These are phyloP conservation scores for Aechmea fasciata DNA, from an alignment of 176 grass and related monocot species.

Conservation along the genomic window DNA sequence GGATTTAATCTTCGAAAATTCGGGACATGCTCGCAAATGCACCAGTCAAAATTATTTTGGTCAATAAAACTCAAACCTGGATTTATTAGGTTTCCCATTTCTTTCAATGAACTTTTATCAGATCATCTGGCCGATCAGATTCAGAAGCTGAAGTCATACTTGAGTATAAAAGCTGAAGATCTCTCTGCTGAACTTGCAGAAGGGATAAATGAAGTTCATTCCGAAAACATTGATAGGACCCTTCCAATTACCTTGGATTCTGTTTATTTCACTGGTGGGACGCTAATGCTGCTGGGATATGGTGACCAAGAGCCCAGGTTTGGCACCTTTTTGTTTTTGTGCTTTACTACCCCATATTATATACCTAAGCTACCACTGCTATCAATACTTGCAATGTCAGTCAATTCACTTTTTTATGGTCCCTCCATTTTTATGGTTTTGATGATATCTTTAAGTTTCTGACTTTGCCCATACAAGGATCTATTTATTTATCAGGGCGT, in stretches of 20 bases:
- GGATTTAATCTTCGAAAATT: slow-evolving; percentile 32
- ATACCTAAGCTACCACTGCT: no score
- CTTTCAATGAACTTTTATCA: slow-evolving; percentile 24
- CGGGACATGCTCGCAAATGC: slow-evolving; percentile 52
- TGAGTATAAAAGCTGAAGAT: slow-evolving; percentile 51
- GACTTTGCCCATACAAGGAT: no score
- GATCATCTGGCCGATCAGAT: slow-evolving; percentile 42
- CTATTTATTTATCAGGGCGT: no score
- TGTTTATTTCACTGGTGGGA: slow-evolving; percentile 78
- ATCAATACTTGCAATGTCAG: no score
- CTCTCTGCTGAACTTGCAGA: slow-evolving; percentile 52
- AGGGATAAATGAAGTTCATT: slow-evolving; percentile 43
- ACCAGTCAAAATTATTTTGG: slow-evolving; percentile 42
- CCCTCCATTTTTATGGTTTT: no score
- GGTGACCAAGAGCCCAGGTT: slow-evolving; percentile 88
- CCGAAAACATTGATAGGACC: slow-evolving; percentile 33
- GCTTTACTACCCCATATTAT: no score
- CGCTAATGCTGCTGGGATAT: slow-evolving; percentile 85
- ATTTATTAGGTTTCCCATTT: slow-evolving; percentile 20
- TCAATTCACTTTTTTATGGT: no score
- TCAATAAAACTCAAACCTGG: slow-evolving; percentile 24
- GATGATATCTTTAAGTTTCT: no score
- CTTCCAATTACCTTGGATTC: slow-evolving; percentile 79
- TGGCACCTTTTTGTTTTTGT: neutral
- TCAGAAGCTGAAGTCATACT: slow-evolving; percentile 52